Conservation (phyloP, 208 protist species). For the Angomonas desouzai region DNA sequence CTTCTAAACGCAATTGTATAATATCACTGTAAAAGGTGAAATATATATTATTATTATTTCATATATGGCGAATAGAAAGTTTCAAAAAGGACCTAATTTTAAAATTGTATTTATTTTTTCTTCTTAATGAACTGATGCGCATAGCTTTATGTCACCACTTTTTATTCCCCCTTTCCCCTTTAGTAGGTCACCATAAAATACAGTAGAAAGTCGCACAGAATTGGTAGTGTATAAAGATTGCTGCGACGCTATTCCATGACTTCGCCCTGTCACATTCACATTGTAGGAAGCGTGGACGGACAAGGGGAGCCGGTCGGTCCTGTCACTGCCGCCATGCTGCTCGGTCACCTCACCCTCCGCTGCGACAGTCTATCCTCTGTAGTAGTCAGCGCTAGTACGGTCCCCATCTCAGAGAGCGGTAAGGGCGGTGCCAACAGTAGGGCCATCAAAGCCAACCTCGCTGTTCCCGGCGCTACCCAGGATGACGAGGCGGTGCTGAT, state of each 20-base stretch:
- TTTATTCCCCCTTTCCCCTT: no score
- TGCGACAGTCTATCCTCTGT: constrained; percentile 56
- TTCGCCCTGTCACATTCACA: constrained; percentile 67
- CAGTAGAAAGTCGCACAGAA: constrained; percentile 1
- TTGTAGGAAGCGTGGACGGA: constrained; percentile 47
- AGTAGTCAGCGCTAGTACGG: constrained; percentile 64
- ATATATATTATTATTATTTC: constrained; percentile 11
- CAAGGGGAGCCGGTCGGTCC: neutral
- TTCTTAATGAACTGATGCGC: no score
- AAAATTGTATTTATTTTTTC: no score
- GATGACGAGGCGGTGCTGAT: neutral
- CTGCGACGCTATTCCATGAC: neutral
- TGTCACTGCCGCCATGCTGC: constrained; percentile 39
- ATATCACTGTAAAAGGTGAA: neutral
- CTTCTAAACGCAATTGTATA: constrained; percentile 5
- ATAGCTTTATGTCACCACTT: no score
- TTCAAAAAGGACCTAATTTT: no score
- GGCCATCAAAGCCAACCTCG: constrained; percentile 1
- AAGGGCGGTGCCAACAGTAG: constrained; percentile 9
- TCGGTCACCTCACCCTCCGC: constrained; percentile 70
- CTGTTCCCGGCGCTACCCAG: neutral
- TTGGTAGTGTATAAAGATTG: neutral
- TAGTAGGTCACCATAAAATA: neutral
- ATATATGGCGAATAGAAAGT: no score
- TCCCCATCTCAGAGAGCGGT: constrained; percentile 5